Conservation (phyloP, 2,329 filamentous ascomycete species). For the Sclerotinia glacialis region DNA sequence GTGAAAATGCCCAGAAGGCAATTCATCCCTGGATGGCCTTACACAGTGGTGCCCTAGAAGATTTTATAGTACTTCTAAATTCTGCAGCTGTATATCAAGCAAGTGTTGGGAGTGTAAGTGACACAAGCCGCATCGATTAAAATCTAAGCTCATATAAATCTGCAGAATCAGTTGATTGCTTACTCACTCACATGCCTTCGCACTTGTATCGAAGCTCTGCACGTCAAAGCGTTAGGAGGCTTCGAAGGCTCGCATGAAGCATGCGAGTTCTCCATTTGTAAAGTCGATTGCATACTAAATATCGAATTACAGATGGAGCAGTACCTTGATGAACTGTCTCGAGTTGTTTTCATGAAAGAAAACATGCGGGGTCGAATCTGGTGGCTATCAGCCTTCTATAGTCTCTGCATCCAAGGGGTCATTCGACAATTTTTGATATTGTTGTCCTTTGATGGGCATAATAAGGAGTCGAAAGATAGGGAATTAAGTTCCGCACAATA, state of each 20-base stretch:
- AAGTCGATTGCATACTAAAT: slow-evolving; percentile 22
- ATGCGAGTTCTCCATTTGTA: slow-evolving; percentile 21
- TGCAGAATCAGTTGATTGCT: slow-evolving; percentile 29
- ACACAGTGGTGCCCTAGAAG: slow-evolving; percentile 9
- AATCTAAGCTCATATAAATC: background rate
- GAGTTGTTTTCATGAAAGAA: slow-evolving; percentile 27
- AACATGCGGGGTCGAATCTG: slow-evolving; percentile 25
- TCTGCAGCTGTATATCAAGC: slow-evolving; percentile 18
- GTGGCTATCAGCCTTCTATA: slow-evolving; percentile 29
- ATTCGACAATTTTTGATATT: slow-evolving; percentile 22
- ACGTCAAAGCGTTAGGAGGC: slow-evolving; percentile 7
- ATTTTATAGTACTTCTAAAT: slow-evolving; percentile 10
- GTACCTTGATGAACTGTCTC: slow-evolving; percentile 26
- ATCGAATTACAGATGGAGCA: slow-evolving; percentile 21
- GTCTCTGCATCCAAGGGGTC: slow-evolving; percentile 27
- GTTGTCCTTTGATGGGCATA: background rate
- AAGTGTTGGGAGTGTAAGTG: slow-evolving; percentile 10
- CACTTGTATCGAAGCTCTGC: slow-evolving; percentile 26
- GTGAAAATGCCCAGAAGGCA: background rate
- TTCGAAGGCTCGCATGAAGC: slow-evolving; percentile 5
- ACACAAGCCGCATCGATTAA: too few relatives aligned
- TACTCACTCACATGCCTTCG: slow-evolving; percentile 30
- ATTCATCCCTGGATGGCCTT: slow-evolving; percentile 1
- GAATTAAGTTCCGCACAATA: slow-evolving; percentile 8
- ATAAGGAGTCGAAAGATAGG: background rate